These are phyloP conservation scores for Cytospora piceicola DNA, from an alignment of 2,329 filamentous ascomycete species.

Conservation along the genomic window DNA sequence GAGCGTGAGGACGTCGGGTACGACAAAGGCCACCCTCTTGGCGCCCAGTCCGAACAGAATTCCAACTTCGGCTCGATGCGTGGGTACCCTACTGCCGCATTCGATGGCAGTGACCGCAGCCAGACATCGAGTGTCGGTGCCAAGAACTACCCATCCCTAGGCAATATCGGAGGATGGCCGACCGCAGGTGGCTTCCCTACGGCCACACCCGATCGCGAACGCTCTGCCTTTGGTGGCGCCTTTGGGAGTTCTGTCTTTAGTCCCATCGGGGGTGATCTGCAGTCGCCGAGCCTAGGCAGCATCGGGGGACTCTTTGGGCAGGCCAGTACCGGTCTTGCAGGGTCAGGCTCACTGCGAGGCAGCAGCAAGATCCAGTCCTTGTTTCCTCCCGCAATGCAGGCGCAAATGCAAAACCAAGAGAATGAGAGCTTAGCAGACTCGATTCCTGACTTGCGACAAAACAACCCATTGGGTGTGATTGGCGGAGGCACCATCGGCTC, in stretches of 20 bases:
- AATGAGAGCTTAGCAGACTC: constrained; percentile 63
- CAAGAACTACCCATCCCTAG: constrained; percentile 69
- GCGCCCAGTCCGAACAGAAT: constrained; percentile 45
- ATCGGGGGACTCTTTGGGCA: constrained; percentile 73
- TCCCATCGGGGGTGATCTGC: constrained; percentile 70
- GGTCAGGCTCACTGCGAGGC: constrained; percentile 70
- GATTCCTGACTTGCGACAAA: constrained; percentile 62
- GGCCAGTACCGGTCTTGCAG: constrained; percentile 56
- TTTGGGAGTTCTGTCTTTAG: constrained; percentile 84
- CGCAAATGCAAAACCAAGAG: constrained; percentile 79
- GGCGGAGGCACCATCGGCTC: constrained; percentile 63
- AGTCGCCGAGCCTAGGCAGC: constrained; percentile 72
- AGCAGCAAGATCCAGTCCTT: constrained; percentile 84
- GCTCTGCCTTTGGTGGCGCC: constrained; percentile 58
- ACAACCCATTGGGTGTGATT: constrained; percentile 68
- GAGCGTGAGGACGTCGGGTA: constrained; percentile 56
- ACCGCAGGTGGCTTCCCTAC: constrained; percentile 54
- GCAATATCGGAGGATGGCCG: constrained; percentile 66
- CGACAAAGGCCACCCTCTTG: constrained; percentile 53
- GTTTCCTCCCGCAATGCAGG: constrained; percentile 88
- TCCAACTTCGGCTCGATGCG: constrained; percentile 59
- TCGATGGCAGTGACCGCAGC: constrained; percentile 83
- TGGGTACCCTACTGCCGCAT: constrained; percentile 53
- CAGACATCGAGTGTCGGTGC: constrained; percentile 88
- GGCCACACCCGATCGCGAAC: constrained; percentile 70